These are phyloP conservation scores for Collybia sp. DNA, from an alignment of 768 basidiomycete genomes.

Conservation along the genomic window DNA sequence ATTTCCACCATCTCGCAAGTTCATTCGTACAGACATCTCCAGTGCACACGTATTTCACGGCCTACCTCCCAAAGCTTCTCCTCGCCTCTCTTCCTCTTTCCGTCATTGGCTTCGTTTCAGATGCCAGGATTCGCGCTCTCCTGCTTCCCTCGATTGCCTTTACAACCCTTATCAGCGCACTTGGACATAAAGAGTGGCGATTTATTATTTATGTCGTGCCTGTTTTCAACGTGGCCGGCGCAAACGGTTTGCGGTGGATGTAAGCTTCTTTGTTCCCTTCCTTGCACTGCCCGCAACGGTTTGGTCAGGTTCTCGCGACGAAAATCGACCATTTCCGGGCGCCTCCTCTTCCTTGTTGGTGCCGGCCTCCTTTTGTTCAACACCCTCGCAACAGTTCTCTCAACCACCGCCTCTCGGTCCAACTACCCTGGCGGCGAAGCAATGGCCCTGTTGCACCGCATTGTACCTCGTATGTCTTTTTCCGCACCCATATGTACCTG, in stretches of 20 bases:
- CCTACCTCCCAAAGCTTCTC: conserved; percentile 74
- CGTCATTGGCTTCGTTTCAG: conserved; percentile 42
- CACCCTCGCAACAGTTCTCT: conserved; percentile 42
- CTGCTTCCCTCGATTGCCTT: conserved; percentile 50
- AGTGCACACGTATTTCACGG: conserved; percentile 55
- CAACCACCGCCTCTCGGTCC: conserved; percentile 50
- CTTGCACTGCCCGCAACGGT: not conserved
- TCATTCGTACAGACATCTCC: conserved; percentile 58
- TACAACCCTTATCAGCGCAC: conserved; percentile 58
- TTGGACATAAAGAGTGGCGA: conserved; percentile 97
- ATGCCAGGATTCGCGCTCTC: conserved; percentile 45
- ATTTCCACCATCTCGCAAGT: not conserved
- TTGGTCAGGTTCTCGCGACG: conserved; percentile 37
- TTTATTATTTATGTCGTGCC: conserved; percentile 90
- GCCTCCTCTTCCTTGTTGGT: conserved; percentile 40
- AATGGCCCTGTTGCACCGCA: conserved; percentile 53
- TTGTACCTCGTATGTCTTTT: conserved; percentile 12
- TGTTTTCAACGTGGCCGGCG: conserved; percentile 73
- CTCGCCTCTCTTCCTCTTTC: conserved; percentile 60
- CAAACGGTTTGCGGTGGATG: conserved; percentile 60
- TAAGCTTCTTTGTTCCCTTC: conserved; percentile 34
- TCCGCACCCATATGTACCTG: not conserved
- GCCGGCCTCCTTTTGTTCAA: conserved; percentile 52
- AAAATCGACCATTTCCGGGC: conserved; percentile 43
- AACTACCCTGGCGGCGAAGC: conserved; percentile 94